Percentiles rank a stretch among this genome's conserved stretches.
Evolutionary conservation across 2,329 filamentous ascomycete species (phyloP).

Genomic region (Phoma herbarum): DNA sequence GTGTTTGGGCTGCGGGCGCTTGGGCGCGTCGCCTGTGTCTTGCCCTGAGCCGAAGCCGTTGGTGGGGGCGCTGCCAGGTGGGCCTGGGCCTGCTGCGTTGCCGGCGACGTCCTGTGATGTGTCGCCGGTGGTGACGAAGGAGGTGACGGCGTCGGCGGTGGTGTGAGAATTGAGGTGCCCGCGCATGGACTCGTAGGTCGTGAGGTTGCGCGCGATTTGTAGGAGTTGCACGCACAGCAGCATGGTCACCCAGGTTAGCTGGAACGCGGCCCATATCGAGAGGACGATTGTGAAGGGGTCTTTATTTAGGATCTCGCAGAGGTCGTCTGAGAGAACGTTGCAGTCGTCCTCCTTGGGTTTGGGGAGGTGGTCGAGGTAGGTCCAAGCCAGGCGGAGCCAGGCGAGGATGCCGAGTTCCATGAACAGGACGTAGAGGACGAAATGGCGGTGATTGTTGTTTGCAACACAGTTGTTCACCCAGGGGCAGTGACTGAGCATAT

Average conservation of each 20-base stretch:
- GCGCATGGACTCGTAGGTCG: conserved; percentile 96
- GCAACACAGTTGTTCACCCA: conserved; percentile 98
- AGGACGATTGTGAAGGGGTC: conserved; percentile 87
- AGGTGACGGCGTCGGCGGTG: conserved; percentile 68
- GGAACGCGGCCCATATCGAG: conserved; percentile 79
- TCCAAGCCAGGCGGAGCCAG: conserved; percentile 76
- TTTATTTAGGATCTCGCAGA: conserved; percentile 80
- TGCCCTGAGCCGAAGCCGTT: conserved; percentile 72
- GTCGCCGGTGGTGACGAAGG: conserved; percentile 77
- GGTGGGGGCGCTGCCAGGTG: conserved; percentile 37
- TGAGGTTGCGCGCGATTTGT: conserved; percentile 90
- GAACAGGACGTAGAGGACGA: conserved; percentile 86
- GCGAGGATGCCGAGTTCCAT: conserved; percentile 78
- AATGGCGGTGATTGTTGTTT: conserved; percentile 94
- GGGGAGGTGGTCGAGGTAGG: conserved; percentile 71
- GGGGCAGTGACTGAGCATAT: conserved; percentile 79
- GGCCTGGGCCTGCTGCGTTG: conserved; percentile 11
- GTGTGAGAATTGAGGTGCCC: conserved; percentile 71
- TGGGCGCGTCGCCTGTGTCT: conserved; percentile 52
- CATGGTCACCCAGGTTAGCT: conserved; percentile 97
- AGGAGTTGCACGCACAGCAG: conserved; percentile 91
- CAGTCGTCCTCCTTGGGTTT: conserved; percentile 64
- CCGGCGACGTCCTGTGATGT: conserved; percentile 65
- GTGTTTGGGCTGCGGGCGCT: conserved; percentile 61
- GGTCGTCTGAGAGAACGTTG: conserved; percentile 74